Conservation (phyloP, 805 yeast genomes). For the Metschnikowia lochheadii region DNA sequence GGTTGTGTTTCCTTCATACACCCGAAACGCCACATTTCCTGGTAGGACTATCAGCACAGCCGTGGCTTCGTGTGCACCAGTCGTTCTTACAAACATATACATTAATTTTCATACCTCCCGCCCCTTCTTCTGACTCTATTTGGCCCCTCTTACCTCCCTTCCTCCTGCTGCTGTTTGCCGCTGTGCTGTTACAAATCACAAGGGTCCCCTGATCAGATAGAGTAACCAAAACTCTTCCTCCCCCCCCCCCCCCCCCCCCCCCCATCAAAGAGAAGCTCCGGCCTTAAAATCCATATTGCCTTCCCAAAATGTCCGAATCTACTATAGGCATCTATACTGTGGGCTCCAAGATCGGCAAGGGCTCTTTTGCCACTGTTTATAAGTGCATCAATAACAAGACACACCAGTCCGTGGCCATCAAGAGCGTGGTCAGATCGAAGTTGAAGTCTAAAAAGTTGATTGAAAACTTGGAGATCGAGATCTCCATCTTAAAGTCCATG, state of each 20-base stretch:
- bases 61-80: not conserved
- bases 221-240: not conserved
- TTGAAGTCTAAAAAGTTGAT: conserved; percentile 80
- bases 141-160: not conserved
- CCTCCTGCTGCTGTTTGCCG: not conserved
- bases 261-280: not conserved
- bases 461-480: conserved; percentile 90
- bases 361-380: conserved; percentile 93
- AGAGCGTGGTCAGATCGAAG: conserved; percentile 78
- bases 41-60: not conserved
- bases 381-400: conserved; percentile 62
- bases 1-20: conserved; percentile 1
- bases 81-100: not conserved
- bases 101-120: not conserved
- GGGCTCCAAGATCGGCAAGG: conserved; percentile 90
- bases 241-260: too few species aligned
- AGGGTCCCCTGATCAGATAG: not conserved
- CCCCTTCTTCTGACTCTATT: not conserved
- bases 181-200: not conserved
- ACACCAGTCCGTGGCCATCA: conserved; percentile 73
- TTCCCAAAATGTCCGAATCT: conserved; percentile 1
- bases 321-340: conserved; percentile 45
- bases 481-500: conserved; percentile 79
- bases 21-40: conserved; percentile 5
- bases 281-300: not conserved